phyloP scores from a whole-genome alignment of 495 filamentous ascomycete species.

The Tuber magnatum region DNA sequence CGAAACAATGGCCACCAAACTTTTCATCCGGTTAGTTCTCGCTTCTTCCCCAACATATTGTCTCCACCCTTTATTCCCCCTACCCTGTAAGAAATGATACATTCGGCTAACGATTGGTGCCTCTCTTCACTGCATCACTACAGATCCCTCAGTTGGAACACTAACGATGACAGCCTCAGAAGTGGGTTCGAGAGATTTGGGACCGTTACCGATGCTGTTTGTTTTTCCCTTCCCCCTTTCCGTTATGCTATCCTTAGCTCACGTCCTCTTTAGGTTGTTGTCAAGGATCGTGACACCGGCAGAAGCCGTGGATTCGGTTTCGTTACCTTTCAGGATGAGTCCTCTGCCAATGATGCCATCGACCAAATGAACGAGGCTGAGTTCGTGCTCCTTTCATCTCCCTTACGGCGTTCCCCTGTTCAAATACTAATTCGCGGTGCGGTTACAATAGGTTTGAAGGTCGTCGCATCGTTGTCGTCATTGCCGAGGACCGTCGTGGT shows the following conservation, averaged over 20 bases:
- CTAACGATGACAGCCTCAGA: slow-evolving; percentile 71
- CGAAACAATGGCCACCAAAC: slow-evolving; percentile 26
- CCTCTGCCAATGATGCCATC: slow-evolving; percentile 64
- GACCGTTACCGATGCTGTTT: slow-evolving; percentile 79
- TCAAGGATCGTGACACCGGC: slow-evolving; percentile 91
- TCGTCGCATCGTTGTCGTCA: slow-evolving; percentile 86
- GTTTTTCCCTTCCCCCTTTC: slow-evolving; percentile 40
- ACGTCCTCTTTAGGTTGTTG: slow-evolving; percentile 62
- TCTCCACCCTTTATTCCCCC: neutral
- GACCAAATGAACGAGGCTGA: slow-evolving; percentile 80
- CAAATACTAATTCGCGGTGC: slow-evolving; percentile 12
- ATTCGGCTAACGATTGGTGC: neutral
- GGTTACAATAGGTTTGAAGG: slow-evolving; percentile 70
- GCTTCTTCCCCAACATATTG: neutral
- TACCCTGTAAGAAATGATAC: neutral
- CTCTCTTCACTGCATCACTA: neutral
- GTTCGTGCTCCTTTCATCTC: slow-evolving; percentile 50
- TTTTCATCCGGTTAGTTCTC: slow-evolving; percentile 30
- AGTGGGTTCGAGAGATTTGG: slow-evolving; percentile 83
- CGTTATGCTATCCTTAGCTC: neutral
- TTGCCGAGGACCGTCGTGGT: slow-evolving; percentile 70
- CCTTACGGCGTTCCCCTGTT: neutral
- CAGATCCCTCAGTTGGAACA: slow-evolving; percentile 60
- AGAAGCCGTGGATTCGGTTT: slow-evolving; percentile 97
- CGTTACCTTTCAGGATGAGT: slow-evolving; percentile 71